Evolutionary conservation across 768 basidiomycete genomes (phyloP).

Genomic region (Pleurotus pulmonarius): DNA sequence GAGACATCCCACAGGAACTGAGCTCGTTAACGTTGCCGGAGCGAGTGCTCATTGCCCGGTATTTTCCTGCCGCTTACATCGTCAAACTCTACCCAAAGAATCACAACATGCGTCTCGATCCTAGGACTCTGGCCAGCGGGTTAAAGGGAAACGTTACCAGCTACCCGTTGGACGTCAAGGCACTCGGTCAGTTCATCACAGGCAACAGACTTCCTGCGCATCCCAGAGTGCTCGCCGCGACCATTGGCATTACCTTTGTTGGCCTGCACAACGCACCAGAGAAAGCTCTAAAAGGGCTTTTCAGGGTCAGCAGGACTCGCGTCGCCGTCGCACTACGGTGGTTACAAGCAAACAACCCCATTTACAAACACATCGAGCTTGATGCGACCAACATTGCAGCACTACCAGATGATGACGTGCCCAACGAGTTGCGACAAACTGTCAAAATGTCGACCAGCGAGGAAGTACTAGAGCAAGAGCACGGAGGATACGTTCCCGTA

Average conservation of each 20-base stretch:
- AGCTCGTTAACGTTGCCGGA: constrained; percentile 23
- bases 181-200: constrained; percentile 25
- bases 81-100: constrained; percentile 25
- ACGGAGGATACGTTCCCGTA: constrained; percentile 8
- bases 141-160: constrained; percentile 32
- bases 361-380: constrained; percentile 28
- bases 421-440: neutral
- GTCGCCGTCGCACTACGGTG: constrained; percentile 29
- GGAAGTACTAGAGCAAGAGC: constrained; percentile 4
- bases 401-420: constrained; percentile 19
- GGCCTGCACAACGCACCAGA: constrained; percentile 24
- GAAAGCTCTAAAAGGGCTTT: constrained; percentile 20
- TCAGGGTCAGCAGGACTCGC: constrained; percentile 24
- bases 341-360: constrained; percentile 30
- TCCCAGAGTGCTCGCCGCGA: constrained; percentile 21
- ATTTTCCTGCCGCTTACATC: constrained; percentile 22
- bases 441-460: constrained; percentile 3
- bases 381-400: constrained; percentile 8
- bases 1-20: constrained; percentile 19
- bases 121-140: constrained; percentile 16
- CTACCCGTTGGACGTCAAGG: constrained; percentile 21
- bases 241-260: constrained; percentile 32
- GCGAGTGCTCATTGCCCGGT: constrained; percentile 22
- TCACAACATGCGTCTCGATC: constrained; percentile 6
- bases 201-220: constrained; percentile 31